These are phyloP conservation scores for Sporisorium scitamineum DNA, from an alignment of 1,284 basidiomycete species.

Conservation along the genomic window DNA sequence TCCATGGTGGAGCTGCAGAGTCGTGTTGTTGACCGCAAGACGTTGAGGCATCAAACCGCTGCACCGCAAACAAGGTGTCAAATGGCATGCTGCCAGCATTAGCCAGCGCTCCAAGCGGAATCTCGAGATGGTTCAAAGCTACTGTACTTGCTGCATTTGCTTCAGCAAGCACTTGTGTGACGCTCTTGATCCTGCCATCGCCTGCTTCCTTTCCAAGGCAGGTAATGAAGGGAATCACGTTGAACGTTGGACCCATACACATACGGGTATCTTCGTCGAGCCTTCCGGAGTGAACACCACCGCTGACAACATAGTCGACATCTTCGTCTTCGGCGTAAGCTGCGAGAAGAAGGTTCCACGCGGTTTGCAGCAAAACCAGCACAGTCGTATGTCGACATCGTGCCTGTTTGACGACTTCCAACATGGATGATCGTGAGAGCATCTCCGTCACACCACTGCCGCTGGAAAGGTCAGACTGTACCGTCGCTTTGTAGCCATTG, in stretches of 20 bases:
- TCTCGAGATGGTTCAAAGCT: slow-evolving; percentile 20
- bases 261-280: slow-evolving; percentile 10
- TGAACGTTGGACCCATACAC: slow-evolving; percentile 32
- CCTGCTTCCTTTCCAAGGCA: background rate
- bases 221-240: slow-evolving; percentile 21
- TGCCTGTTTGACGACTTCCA: slow-evolving; percentile 5
- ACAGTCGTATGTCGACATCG: slow-evolving; percentile 5
- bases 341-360: slow-evolving; percentile 23
- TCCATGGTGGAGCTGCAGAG: slow-evolving; percentile 5
- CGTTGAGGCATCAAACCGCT: slow-evolving; percentile 5
- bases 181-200: background rate
- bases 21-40: background rate
- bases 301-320: slow-evolving; percentile 6
- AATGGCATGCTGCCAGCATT: slow-evolving; percentile 18
- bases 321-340: slow-evolving; percentile 18
- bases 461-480: background rate
- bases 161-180: background rate
- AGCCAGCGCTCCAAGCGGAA: slow-evolving; percentile 22
- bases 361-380: slow-evolving; percentile 14
- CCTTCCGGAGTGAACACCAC: slow-evolving; percentile 25
- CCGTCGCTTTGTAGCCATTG: slow-evolving; percentile 12
- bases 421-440: slow-evolving; percentile 20
- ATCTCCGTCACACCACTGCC: slow-evolving; percentile 8
- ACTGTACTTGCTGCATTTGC: slow-evolving; percentile 5
- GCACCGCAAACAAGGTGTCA: slow-evolving; percentile 35